Percentiles rank a stretch among this genome's conserved stretches.
Evolutionary conservation across 352 stramenopile genomes (phyloP).

Genomic region (Blastocystis sp.): DNA sequence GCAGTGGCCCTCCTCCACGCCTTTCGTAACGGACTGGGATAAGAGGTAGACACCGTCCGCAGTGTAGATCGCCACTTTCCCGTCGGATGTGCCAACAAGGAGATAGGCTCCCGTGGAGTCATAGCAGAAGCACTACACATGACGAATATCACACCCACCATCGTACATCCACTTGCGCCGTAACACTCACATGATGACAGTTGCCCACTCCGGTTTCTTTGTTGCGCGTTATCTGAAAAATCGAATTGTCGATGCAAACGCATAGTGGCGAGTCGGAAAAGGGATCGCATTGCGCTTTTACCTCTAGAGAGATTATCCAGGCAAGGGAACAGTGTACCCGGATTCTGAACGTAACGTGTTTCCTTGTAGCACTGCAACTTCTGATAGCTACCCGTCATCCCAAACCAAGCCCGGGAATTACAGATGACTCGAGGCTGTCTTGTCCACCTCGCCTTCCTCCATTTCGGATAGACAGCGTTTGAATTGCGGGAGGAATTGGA

Average conservation of each 20-base stretch:
- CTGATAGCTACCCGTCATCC: not conserved
- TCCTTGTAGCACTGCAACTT: not conserved
- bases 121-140: conserved; percentile 32
- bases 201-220: not conserved
- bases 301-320: too few relatives aligned
- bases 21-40: not conserved
- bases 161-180: conserved; percentile 1
- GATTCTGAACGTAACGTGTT: not conserved
- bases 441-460: too few relatives aligned
- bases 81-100: not conserved
- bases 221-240: too few relatives aligned
- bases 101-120: conserved; percentile 26
- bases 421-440: too few relatives aligned
- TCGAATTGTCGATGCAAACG: too few relatives aligned
- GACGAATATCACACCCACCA: too few relatives aligned
- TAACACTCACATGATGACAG: not conserved
- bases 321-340: not conserved
- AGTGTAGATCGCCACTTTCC: not conserved
- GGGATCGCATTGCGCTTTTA: too few relatives aligned
- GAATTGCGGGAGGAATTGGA: too few relatives aligned
- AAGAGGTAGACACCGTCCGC: not conserved
- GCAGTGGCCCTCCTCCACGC: not conserved
- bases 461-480: too few relatives aligned
- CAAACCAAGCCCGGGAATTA: not conserved
- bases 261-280: too few relatives aligned